A percentile compares a stretch with the other conserved stretches of the same genome.
Conservation (phyloP, 75 land plant genomes). For the Ceratopteris richardii region DNA sequence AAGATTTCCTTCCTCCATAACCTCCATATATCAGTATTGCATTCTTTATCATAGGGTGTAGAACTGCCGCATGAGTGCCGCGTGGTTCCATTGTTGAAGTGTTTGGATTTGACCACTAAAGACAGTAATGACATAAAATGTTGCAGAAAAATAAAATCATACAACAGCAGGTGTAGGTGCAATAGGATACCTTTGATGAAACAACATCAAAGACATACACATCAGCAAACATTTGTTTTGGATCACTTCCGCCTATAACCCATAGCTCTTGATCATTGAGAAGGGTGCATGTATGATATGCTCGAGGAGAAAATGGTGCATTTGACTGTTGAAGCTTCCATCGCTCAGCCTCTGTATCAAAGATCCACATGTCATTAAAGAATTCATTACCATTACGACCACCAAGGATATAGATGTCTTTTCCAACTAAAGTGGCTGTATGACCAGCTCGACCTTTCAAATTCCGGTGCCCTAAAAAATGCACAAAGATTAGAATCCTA, state of each 20-base stretch:
- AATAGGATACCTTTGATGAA: conserved; percentile 23
- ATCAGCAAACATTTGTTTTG: conserved; percentile 21
- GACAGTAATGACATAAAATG: neutral
- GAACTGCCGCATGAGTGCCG: conserved; percentile 45
- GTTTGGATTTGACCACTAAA: conserved; percentile 26
- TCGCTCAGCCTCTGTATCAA: conserved; percentile 28
- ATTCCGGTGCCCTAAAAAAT: conserved; percentile 19
- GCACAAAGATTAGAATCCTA: neutral
- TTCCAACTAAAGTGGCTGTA: conserved; percentile 36
- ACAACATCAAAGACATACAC: conserved; percentile 35
- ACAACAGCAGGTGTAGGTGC: too few species aligned
- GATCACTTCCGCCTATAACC: conserved; percentile 45
- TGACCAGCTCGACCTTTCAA: conserved; percentile 44
- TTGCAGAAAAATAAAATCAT: neutral
- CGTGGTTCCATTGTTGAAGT: conserved; percentile 14
- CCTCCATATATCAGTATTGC: conserved; percentile 38
- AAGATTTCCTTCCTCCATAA: conserved; percentile 24
- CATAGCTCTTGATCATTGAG: conserved; percentile 24
- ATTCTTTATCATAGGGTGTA: conserved; percentile 21
- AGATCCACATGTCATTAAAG: conserved; percentile 40
- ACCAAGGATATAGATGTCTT: conserved; percentile 31
- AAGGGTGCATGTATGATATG: conserved; percentile 42
- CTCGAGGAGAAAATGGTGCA: conserved; percentile 26
- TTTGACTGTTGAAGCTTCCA: conserved; percentile 35
- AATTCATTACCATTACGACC: conserved; percentile 39